Conservation (phyloP, 2,329 filamentous ascomycete species). For the Botrytis porri region DNA sequence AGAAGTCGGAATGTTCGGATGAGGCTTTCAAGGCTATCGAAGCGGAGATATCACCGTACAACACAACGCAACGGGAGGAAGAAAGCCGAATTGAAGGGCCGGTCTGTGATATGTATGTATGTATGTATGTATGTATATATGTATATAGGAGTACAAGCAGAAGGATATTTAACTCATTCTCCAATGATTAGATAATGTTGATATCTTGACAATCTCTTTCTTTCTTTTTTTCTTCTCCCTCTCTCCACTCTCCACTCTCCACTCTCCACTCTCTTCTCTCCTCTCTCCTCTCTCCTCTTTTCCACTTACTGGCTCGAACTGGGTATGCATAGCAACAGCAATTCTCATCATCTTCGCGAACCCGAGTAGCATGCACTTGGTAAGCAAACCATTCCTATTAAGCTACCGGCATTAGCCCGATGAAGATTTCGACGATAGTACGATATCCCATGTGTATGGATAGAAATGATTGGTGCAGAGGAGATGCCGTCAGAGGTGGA, state of each 20-base stretch:
- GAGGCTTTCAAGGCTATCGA: neutral
- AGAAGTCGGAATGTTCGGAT: conserved; percentile 1
- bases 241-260: neutral
- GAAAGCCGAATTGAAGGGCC: neutral
- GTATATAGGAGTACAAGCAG: no score
- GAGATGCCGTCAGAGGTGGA: neutral
- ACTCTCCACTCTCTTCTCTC: no score
- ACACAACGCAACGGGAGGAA: neutral
- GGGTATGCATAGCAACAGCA: neutral
- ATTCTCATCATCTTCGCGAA: neutral
- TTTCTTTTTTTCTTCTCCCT: no score
- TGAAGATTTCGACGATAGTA: neutral
- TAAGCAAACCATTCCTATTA: neutral
- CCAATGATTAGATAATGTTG: neutral
- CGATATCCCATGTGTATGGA: neutral
- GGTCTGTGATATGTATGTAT: neutral
- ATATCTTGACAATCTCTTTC: no score
- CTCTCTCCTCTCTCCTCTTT: neutral
- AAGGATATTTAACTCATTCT: neutral
- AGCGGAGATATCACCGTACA: neutral
- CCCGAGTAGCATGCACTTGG: neutral
- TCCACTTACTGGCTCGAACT: no score
- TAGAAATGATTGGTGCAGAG: neutral
- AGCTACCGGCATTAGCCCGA: conserved; percentile 1
- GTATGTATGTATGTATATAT: neutral